Evolutionary conservation across 257 asterid genomes (phyloP), one percentile per base, ranked within the genome.

Genomic region (Capsicum chinense): DNA sequence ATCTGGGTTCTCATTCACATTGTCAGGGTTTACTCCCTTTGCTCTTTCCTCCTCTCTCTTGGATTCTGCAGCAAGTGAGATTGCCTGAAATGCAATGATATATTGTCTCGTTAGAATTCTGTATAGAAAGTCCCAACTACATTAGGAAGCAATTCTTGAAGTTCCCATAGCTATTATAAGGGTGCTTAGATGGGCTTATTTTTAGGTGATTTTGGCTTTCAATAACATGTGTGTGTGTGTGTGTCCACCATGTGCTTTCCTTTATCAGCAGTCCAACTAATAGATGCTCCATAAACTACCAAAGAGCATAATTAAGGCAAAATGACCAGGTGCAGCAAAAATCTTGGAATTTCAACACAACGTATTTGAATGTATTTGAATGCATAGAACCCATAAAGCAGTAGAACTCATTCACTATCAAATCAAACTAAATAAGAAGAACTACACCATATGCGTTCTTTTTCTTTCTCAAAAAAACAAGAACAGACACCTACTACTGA

Each of bases 11-110:
- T 92, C 98, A 60, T 74, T 88, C 81, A 89, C 94, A 71, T 85
- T 90, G 15, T 92, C 97, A 9, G 89, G 87, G 87, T 89, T 89
- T 71, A 95, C 88, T 76, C 97, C 98, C 90, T 92, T 93, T 39
- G 95, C 98, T 84, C 91, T 93, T 87, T 95, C 98, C 90, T 93
- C 98, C 89, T 95, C 98, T 80, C 97, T 92, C 88, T 95, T 95
- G 56, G 90, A 86, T 87, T 95, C 99, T 26, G 98, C 96, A 59
- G 95, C 97, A 35, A 91, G 86, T 79, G 94, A 90, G 76, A 92
- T 87, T 58, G 95, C 97, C 99, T 94, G 83, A 66, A 85, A 76
- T 50, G 60, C 80, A 74, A 73, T 47, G n/a, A 73, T 50, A 19
- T 50, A 74, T 47, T 19, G 80, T 68, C 80, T 10, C 60, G 21